Percentiles rank a stretch among this genome's conserved stretches.
Evolutionary conservation across 176 grass and related monocot species (phyloP).

Genomic region (Bothriochloa decipiens): DNA sequence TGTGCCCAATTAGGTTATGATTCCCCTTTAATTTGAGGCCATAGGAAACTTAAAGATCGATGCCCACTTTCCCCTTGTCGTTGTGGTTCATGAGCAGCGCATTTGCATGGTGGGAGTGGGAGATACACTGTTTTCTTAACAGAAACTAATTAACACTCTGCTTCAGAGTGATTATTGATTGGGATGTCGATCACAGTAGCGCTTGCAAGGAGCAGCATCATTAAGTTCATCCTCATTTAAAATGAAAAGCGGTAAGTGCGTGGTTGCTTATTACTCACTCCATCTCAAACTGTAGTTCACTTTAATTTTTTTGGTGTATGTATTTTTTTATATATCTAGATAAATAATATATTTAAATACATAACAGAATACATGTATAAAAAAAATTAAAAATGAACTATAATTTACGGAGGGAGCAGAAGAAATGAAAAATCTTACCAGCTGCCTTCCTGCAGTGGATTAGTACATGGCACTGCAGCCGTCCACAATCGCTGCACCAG

Average conservation of each 20-base stretch:
- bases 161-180: constrained; percentile 25
- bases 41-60: neutral
- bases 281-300: too few species aligned
- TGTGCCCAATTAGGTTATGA: constrained; percentile 19
- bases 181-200: neutral
- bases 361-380: too few species aligned
- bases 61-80: neutral
- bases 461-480: too few species aligned
- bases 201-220: neutral
- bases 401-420: too few species aligned
- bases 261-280: too few species aligned
- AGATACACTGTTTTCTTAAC: constrained; percentile 18
- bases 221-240: neutral
- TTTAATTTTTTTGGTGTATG: too few species aligned
- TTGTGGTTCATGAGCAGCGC: constrained; percentile 9
- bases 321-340: too few species aligned
- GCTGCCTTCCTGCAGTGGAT: too few species aligned
- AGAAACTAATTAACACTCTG: neutral
- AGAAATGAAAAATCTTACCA: too few species aligned
- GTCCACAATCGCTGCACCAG: too few species aligned
- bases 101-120: constrained; percentile 19
- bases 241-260: neutral
- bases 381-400: too few species aligned
- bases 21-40: neutral
- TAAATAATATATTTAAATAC: too few species aligned